Conservation (phyloP, 192 early-diverging fungal species). For the Pecoramyces ruminantium region DNA sequence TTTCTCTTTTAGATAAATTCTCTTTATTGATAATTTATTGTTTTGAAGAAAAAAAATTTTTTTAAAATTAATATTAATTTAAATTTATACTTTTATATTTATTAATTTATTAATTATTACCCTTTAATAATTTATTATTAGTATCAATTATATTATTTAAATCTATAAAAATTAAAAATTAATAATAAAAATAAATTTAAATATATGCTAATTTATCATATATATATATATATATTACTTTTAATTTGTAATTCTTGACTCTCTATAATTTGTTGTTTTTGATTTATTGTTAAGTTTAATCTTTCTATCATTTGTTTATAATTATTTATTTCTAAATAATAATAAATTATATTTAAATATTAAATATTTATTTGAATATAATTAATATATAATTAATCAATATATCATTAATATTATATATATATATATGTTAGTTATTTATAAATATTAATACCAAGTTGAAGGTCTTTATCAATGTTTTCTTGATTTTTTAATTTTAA, state of each 20-base stretch:
- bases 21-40: no score
- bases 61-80: not conserved
- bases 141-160: not conserved
- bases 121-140: not conserved
- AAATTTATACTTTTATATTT: not conserved
- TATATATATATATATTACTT: not conserved
- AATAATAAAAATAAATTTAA: not conserved
- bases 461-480: not conserved
- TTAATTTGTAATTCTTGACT: not conserved
- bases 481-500: not conserved
- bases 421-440: no score
- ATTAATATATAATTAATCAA: not conserved
- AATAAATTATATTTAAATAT: not conserved
- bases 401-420: no score
- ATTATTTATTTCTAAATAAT: not conserved
- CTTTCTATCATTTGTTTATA: not conserved
- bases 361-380: not conserved
- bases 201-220: not conserved
- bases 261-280: not conserved
- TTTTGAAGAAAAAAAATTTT: no score
- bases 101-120: not conserved
- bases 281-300: not conserved
- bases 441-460: no score
- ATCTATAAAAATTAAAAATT: not conserved
- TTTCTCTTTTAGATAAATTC: no score